Evolutionary conservation across 768 basidiomycete genomes (phyloP).

Genomic region (Tephrocybe rancida): DNA sequence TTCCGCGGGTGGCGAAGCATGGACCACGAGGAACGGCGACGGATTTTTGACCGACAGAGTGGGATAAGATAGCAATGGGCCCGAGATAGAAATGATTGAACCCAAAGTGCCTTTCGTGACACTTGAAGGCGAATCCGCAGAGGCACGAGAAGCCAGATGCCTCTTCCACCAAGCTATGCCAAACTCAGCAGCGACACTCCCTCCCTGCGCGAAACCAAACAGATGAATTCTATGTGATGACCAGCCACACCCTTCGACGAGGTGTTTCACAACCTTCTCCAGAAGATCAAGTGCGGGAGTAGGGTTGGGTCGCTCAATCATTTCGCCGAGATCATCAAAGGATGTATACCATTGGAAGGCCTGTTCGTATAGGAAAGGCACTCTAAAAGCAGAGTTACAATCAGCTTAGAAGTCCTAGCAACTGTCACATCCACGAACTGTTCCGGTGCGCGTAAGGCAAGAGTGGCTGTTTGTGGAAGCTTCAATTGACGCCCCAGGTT

Average conservation of each 20-base stretch:
- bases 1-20: constrained; percentile 52
- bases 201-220: constrained; percentile 90
- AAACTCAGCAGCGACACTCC: constrained; percentile 73
- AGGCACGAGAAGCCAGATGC: constrained; percentile 22
- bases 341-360: constrained; percentile 88
- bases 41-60: constrained; percentile 52
- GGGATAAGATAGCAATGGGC: constrained; percentile 79
- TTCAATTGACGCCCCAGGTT: constrained; percentile 72
- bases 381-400: constrained; percentile 41
- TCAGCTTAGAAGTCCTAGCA: not conserved
- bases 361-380: constrained; percentile 78
- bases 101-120: constrained; percentile 43
- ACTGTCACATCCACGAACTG: constrained; percentile 45
- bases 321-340: constrained; percentile 79
- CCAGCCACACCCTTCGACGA: constrained; percentile 68
- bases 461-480: constrained; percentile 87
- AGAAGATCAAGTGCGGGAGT: constrained; percentile 64
- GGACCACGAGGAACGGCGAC: constrained; percentile 65
- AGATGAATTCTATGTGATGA: constrained; percentile 70
- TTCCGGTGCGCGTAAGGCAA: constrained; percentile 80
- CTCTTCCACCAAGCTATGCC: constrained; percentile 58
- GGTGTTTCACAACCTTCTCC: constrained; percentile 51
- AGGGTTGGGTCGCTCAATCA: constrained; percentile 72
- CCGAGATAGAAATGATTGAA: constrained; percentile 69
- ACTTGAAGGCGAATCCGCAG: constrained; percentile 13